Conservation (phyloP, 164 flowering plant species). For the Magnolia officinalis region DNA sequence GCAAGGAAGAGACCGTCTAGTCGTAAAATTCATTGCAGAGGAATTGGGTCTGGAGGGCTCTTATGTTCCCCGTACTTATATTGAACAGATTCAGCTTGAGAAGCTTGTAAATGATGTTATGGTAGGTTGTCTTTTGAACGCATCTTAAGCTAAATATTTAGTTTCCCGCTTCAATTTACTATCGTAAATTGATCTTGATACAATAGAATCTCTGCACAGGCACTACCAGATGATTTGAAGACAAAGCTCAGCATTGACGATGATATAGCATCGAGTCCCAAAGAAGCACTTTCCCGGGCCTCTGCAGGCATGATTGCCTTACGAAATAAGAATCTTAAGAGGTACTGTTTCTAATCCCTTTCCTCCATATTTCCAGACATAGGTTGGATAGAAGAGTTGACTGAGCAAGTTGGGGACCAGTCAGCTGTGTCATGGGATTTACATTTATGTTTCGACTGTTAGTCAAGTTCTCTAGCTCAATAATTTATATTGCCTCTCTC, state of each 20-base stretch:
- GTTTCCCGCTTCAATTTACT: slow-evolving; percentile 8
- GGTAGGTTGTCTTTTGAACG: slow-evolving; percentile 38
- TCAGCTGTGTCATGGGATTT: too few species aligned
- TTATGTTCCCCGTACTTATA: slow-evolving; percentile 85
- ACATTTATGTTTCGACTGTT: too few species aligned
- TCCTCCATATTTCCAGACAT: not conserved
- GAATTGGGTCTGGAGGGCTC: slow-evolving; percentile 83
- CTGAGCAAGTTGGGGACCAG: too few species aligned
- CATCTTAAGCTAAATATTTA: not conserved
- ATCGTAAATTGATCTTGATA: slow-evolving; percentile 10
- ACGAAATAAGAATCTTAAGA: slow-evolving; percentile 54
- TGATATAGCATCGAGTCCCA: slow-evolving; percentile 76
- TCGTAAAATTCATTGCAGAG: slow-evolving; percentile 60
- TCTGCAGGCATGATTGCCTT: slow-evolving; percentile 56
- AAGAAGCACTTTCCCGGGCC: slow-evolving; percentile 65
- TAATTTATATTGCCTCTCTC: too few species aligned
- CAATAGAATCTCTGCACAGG: slow-evolving; percentile 34
- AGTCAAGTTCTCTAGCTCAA: too few species aligned
- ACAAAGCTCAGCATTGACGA: slow-evolving; percentile 92
- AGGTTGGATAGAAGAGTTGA: too few species aligned
- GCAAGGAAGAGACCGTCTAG: slow-evolving; percentile 82
- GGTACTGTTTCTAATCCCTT: slow-evolving; percentile 32
- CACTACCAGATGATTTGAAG: slow-evolving; percentile 88
- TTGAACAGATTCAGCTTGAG: slow-evolving; percentile 93
- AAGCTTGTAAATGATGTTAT: slow-evolving; percentile 91